A percentile compares a stretch with the other conserved stretches of the same genome.
Evolutionary conservation across 345 rosid genomes (phyloP).

Genomic region (Populus nigra): DNA sequence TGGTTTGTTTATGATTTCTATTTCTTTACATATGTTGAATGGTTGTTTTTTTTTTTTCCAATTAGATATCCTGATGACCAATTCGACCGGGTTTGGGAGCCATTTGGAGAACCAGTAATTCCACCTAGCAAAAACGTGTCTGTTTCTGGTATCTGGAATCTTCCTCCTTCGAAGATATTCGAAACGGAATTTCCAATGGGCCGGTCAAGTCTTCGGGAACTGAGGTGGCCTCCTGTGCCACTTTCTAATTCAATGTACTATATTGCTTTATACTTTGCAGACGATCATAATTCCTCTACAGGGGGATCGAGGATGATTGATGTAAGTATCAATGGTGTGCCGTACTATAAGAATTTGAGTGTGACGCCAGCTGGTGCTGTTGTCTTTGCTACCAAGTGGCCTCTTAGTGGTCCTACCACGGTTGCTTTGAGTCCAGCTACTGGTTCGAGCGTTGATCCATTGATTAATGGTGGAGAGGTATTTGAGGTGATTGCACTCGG

Average conservation of each 20-base stretch:
- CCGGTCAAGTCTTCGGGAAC: constrained; percentile 42
- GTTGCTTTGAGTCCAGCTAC: constrained; percentile 51
- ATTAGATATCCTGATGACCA: constrained; percentile 78
- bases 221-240: constrained; percentile 63
- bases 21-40: not conserved
- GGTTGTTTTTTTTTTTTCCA: not conserved
- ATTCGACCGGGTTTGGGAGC: constrained; percentile 80
- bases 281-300: constrained; percentile 36
- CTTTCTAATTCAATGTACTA: constrained; percentile 46
- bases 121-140: constrained; percentile 49
- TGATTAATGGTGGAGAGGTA: constrained; percentile 79
- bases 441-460: constrained; percentile 54
- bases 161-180: constrained; percentile 73
- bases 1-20: not conserved
- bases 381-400: constrained; percentile 67
- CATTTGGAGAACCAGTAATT: constrained; percentile 33
- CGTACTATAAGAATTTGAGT: constrained; percentile 56
- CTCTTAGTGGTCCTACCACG: constrained; percentile 58
- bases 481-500: constrained; percentile 51
- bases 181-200: constrained; percentile 53
- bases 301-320: constrained; percentile 48
- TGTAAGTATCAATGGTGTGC: constrained; percentile 54
- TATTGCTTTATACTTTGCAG: constrained; percentile 81
- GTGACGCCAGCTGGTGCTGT: constrained; percentile 55
- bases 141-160: constrained; percentile 87